Percentiles rank a stretch among this genome's conserved stretches.
phyloP scores from a whole-genome alignment of 1,284 basidiomycete species.

The Moesziomyces antarcticus region DNA sequence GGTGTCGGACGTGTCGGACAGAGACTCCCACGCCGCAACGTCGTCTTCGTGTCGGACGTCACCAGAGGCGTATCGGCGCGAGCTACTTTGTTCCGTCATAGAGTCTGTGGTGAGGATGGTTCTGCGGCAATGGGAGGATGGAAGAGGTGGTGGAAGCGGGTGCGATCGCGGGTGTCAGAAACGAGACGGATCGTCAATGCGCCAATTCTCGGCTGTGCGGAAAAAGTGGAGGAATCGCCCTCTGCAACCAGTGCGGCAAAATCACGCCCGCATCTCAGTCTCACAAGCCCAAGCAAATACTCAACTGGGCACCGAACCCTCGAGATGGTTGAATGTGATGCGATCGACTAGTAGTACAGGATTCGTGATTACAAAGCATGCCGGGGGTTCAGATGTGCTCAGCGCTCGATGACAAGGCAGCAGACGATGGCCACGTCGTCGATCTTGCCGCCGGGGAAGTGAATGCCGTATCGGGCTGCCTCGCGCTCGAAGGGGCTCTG shows the following conservation, averaged over 20 bases:
- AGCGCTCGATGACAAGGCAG: conserved; percentile 70
- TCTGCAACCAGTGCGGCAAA: too few relatives aligned
- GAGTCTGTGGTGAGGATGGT: too few relatives aligned
- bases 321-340: background rate
- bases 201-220: too few relatives aligned
- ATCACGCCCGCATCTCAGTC: too few relatives aligned
- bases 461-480: conserved; percentile 61
- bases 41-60: conserved; percentile 9
- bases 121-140: background rate
- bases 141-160: background rate
- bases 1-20: conserved; percentile 8
- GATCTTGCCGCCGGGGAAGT: conserved; percentile 69
- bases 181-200: too few relatives aligned
- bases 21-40: conserved; percentile 12
- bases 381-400: background rate
- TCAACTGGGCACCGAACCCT: background rate
- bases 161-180: too few relatives aligned
- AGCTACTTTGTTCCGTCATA: background rate
- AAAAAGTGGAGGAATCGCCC: too few relatives aligned
- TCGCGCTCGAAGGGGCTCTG: conserved; percentile 72
- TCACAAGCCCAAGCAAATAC: too few relatives aligned
- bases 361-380: background rate
- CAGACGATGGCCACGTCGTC: conserved; percentile 72
- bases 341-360: conserved; percentile 1
- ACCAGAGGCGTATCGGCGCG: background rate